A percentile compares a stretch with the other conserved stretches of the same genome.
Evolutionary conservation across 2,329 filamentous ascomycete genomes (phyloP).

Genomic region (Drechslerella stenobrocha): DNA sequence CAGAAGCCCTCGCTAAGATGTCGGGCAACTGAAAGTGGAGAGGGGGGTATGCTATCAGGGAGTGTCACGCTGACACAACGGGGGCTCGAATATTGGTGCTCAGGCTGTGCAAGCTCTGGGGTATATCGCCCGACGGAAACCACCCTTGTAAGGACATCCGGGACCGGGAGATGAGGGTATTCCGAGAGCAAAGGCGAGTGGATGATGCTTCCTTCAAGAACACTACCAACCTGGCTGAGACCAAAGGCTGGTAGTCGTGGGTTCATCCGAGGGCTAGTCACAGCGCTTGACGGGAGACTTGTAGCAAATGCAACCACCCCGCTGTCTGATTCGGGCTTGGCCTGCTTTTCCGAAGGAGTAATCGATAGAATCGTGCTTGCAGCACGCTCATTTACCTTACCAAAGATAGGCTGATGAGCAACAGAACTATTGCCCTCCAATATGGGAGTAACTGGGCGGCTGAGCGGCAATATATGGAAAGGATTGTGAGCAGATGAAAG

Average conservation of each 20-base stretch:
- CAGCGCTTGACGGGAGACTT: constrained; percentile 7
- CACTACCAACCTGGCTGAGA: background rate
- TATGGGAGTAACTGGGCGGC: constrained; percentile 21
- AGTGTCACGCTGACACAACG: too few relatives aligned
- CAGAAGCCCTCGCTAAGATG: background rate
- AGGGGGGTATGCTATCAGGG: constrained; percentile 17
- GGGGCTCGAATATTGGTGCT: too few relatives aligned
- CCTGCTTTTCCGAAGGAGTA: background rate
- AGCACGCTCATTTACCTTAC: too few relatives aligned
- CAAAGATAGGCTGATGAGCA: background rate
- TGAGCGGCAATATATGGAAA: constrained; percentile 11
- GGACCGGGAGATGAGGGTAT: background rate
- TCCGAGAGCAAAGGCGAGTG: constrained; percentile 10
- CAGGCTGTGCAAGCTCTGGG: too few relatives aligned
- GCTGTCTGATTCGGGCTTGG: background rate
- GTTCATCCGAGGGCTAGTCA: constrained; percentile 10
- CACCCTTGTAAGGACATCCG: too few relatives aligned
- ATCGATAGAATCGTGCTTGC: background rate
- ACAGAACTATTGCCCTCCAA: background rate
- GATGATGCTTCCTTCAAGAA: background rate
- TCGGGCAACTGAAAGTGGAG: constrained; percentile 1
- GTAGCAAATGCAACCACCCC: too few relatives aligned
- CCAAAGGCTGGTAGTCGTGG: background rate
- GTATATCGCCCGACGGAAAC: too few relatives aligned
- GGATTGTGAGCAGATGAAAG: background rate